A percentile compares a stretch with the other conserved stretches of the same genome.
phyloP scores from a whole-genome alignment of 352 stramenopile genomes.

The Phytophthora aleatoria region DNA sequence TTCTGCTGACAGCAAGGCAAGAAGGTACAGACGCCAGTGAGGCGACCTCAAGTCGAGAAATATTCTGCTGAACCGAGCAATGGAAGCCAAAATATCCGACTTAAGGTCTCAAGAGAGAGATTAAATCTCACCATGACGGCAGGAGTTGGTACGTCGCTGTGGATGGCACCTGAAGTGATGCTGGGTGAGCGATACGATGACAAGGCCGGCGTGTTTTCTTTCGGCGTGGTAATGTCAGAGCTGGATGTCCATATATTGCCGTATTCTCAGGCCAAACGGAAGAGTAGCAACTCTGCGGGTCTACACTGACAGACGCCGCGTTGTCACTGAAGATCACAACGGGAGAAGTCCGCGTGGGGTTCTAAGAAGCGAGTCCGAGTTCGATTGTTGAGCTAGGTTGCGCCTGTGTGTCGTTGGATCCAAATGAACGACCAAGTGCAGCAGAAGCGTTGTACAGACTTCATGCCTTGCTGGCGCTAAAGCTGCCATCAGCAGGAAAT shows the following conservation, averaged over 20 bases:
- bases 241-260: background rate
- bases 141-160: conserved; percentile 20
- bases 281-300: background rate
- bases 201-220: background rate
- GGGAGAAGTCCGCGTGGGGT: background rate
- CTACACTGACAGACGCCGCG: background rate
- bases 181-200: background rate
- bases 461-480: conserved; percentile 4
- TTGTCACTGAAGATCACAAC: background rate
- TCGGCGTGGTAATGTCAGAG: background rate
- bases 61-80: background rate
- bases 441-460: conserved; percentile 9
- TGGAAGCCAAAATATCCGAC: background rate
- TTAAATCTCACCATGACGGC: conserved; percentile 19
- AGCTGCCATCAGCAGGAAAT: background rate
- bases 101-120: background rate
- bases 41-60: background rate
- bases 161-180: conserved; percentile 6
- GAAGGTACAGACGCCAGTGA: background rate
- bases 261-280: background rate
- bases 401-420: conserved; percentile 1
- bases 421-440: background rate
- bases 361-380: background rate
- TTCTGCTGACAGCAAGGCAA: background rate
- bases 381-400: background rate